Conservation (phyloP, 768 basidiomycete species). For the Hygrophorus russula region DNA sequence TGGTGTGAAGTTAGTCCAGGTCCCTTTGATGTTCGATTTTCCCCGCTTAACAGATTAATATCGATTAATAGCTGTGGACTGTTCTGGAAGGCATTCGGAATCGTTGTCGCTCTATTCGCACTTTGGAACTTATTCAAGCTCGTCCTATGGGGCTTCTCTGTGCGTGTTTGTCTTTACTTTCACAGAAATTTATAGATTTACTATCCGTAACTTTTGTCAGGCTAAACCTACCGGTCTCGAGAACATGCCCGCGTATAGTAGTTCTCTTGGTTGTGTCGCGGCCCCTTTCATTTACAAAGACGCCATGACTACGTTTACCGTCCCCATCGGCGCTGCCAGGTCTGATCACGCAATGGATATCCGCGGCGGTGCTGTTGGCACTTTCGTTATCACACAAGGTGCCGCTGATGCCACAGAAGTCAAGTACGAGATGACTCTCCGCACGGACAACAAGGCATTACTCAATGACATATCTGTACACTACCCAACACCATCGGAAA, state of each 20-base stretch:
- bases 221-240: constrained; percentile 40
- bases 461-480: constrained; percentile 26
- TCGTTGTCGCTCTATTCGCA: constrained; percentile 30
- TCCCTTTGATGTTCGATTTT: not conserved
- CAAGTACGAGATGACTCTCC: constrained; percentile 38
- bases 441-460: constrained; percentile 27
- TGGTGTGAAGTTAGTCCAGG: constrained; percentile 10
- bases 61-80: constrained; percentile 31
- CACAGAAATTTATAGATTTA: no score
- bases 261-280: constrained; percentile 36
- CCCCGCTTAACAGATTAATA: constrained; percentile 9
- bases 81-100: constrained; percentile 44
- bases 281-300: constrained; percentile 35
- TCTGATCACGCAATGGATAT: constrained; percentile 36
- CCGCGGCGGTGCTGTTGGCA: constrained; percentile 37
- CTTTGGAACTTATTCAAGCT: constrained; percentile 33
- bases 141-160: constrained; percentile 35
- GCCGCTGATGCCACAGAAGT: constrained; percentile 27
- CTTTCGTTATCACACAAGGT: constrained; percentile 36
- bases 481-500: constrained; percentile 22
- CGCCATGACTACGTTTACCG: constrained; percentile 22
- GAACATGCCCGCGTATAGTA: constrained; percentile 43
- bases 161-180: constrained; percentile 14
- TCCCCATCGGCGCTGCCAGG: constrained; percentile 24
- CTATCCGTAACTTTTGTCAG: constrained; percentile 15